These are phyloP conservation scores for Citrullus amarus DNA, from an alignment of 306 rosid genomes.

Conservation along the genomic window DNA sequence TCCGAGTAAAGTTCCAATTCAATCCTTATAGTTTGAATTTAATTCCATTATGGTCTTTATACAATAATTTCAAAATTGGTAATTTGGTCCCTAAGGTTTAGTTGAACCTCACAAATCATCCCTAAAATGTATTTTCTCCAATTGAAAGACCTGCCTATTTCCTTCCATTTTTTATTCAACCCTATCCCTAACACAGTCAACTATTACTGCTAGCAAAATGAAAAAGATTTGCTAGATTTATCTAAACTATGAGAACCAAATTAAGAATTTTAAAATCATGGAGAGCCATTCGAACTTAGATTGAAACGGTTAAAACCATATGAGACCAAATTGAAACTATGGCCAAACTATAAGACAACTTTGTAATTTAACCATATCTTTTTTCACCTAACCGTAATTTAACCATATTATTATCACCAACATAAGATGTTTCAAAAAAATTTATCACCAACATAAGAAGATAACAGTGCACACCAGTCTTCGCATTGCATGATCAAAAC, in stretches of 20 bases:
- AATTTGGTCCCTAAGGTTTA: not conserved
- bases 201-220: not conserved
- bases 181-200: not conserved
- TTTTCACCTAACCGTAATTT: not conserved
- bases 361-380: not conserved
- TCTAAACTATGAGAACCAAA: not conserved
- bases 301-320: not conserved
- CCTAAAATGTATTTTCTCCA: not conserved
- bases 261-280: not conserved
- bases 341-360: not conserved
- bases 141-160: not conserved
- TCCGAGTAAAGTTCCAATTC: not conserved
- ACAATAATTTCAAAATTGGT: not conserved
- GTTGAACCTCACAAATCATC: not conserved
- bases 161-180: not conserved
- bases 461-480: conserved; percentile 53
- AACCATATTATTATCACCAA: not conserved
- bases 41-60: not conserved
- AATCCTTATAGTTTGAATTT: not conserved
- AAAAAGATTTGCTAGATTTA: not conserved
- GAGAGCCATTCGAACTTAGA: not conserved
- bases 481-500: conserved; percentile 89
- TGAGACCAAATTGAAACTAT: not conserved
- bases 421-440: not conserved
- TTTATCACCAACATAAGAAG: not conserved